Base-by-base conservation (phyloP, 371 early-diverging fungal genomes). In the Mucor plumbeus region DNA sequence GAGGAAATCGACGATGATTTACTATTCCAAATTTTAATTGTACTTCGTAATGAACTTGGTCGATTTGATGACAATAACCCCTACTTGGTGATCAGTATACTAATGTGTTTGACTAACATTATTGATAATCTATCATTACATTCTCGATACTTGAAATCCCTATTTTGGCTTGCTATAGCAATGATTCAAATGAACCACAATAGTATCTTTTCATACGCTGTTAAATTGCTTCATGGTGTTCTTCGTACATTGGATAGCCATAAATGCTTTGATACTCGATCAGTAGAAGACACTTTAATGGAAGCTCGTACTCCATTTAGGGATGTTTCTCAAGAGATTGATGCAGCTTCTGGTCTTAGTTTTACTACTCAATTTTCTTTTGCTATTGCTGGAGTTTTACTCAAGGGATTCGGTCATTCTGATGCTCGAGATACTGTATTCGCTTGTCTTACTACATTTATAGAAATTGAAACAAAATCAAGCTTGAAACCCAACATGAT, bases 111-210 rank as follows among this genome's bases (percentile, higher is more conserved):
- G 17, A 90, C 88, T 64, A 93, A 91, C 73, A 90, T 96, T 68
- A 88, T 92, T 0, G 88, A 88, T 55, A 91, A 92, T 43, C 70
- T 94, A 33, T 88, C 92, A 17, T 81, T 77, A 4, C 87, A 87
- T 63, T 91, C 92, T 9, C 78, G 87, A 43, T 94, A 92, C 64
- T 81, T 96, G 48, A 86, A 85, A 41, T 85, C 91, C 33, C 73
- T 95, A 74, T 95, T 95, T 76, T 97, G 97, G 97, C 78, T 96
- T n/a, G 94, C 90, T 5, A 75, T 95, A 39, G 84, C 92, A 0
- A 83, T 97, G 53, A 83, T 93, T 53, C 93, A 95, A 74, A 90
- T 96, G 70, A 92, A 94, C 40, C 88, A 94, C 65, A 68, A 85
- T 10, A 85, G 85, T 9, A 79, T 94, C 39, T 93, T 93, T 79